phyloP scores from a whole-genome alignment of 768 basidiomycete genomes.

The Leucocoprinus sp. region DNA sequence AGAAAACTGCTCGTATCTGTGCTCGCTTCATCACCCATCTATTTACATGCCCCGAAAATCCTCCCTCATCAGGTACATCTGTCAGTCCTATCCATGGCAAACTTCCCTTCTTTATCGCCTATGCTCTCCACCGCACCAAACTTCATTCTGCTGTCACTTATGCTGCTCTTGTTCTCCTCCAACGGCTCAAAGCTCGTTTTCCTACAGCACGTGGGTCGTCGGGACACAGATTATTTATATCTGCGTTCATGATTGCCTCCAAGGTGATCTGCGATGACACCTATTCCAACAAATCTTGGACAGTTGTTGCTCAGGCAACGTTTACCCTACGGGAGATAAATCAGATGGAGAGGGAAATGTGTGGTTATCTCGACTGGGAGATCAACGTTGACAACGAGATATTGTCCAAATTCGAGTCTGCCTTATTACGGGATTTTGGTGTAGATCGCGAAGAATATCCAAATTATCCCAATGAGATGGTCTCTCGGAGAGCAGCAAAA shows the following conservation, averaged over 20 bases:
- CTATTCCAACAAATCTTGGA: conserved; percentile 91
- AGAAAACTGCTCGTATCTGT: conserved; percentile 57
- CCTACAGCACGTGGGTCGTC: conserved; percentile 86
- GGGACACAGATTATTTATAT: conserved; percentile 84
- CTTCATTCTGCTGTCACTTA: conserved; percentile 63
- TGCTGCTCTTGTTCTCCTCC: conserved; percentile 60
- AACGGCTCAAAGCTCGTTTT: conserved; percentile 85
- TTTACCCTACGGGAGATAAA: conserved; percentile 85
- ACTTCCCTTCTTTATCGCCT: conserved; percentile 77
- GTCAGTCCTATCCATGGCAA: conserved; percentile 45
- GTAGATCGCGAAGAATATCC: conserved; percentile 48
- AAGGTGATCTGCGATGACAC: conserved; percentile 95
- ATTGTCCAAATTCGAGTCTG: conserved; percentile 50
- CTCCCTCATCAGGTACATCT: conserved; percentile 43
- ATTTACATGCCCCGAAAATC: conserved; percentile 80
- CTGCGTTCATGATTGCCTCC: conserved; percentile 87
- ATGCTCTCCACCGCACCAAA: conserved; percentile 79
- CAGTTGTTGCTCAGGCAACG: conserved; percentile 83
- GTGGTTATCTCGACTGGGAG: conserved; percentile 88
- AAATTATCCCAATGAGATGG: conserved; percentile 51
- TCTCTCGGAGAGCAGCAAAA: conserved; percentile 50
- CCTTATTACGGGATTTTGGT: conserved; percentile 52
- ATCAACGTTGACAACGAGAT: conserved; percentile 63
- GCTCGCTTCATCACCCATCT: conserved; percentile 78
- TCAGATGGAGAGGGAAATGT: conserved; percentile 96